Conservation (phyloP, 352 stramenopile species). For the Pythium pyrilobum region DNA sequence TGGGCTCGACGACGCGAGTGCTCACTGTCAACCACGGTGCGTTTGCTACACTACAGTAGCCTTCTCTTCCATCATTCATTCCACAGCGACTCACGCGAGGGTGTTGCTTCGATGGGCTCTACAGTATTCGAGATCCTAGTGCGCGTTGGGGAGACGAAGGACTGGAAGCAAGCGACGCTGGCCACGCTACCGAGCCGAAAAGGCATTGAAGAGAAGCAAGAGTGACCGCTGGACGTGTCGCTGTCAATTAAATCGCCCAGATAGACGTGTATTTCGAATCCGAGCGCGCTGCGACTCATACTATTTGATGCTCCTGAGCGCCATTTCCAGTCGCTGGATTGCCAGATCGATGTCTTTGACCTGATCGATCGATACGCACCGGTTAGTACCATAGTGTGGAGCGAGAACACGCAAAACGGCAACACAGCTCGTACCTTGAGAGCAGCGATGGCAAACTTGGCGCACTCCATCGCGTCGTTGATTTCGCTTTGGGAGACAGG, state of each 20-base stretch:
- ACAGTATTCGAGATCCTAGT: conserved; percentile 81
- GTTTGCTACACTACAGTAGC: background rate
- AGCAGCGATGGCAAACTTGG: conserved; percentile 77
- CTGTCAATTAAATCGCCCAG: background rate
- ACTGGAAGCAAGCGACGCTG: conserved; percentile 74
- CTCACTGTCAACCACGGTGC: conserved; percentile 87
- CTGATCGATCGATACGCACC: conserved; percentile 20
- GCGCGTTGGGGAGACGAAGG: conserved; percentile 55
- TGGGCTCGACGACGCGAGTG: conserved; percentile 67
- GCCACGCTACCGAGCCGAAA: conserved; percentile 66
- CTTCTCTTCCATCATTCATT: background rate
- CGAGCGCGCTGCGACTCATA: background rate
- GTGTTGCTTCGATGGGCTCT: background rate
- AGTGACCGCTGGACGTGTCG: background rate
- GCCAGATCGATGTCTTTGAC: conserved; percentile 80
- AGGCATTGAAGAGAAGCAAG: conserved; percentile 45
- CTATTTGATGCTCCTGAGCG: conserved; percentile 59
- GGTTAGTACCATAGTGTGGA: background rate
- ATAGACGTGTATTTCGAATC: conserved; percentile 9
- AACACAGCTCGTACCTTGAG: conserved; percentile 45
- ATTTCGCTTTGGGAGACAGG: conserved; percentile 63
- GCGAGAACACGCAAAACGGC: background rate
- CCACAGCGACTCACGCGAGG: background rate
- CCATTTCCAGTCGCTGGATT: conserved; percentile 71
- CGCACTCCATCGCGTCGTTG: conserved; percentile 79